Evolutionary conservation across 495 filamentous ascomycete species (phyloP), one percentile per base, ranked within the genome.

Genomic region (Xylaria flabelliformis): DNA sequence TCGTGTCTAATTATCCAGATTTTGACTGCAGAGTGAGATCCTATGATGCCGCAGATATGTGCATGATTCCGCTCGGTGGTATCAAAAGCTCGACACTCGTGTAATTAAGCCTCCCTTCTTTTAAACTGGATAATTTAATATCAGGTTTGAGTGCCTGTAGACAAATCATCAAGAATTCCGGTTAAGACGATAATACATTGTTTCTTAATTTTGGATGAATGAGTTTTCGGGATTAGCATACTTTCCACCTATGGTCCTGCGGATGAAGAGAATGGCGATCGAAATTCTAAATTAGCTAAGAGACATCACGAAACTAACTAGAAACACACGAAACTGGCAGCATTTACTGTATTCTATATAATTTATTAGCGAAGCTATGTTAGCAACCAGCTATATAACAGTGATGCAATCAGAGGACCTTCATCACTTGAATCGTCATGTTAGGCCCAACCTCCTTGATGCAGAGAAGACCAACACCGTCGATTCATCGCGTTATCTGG

Each of bases 341-440:
- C 4, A 36, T 10, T 39, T 61, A 61, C 32, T 21, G n/a, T 39
- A 39, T 39, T 39, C 21, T 29, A 44, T 64, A 64, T 39, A 42
- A 15, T 64, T 42, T 44, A 64, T 42, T 26, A 64, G 12, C 4
- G 5, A 44, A 8, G 39, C 21, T 10, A 17, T 44, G 4, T 63
- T 44, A 64, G n/a, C 12, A 44, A 64, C 36, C 44, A 44, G 61
- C 61, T 64, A 64, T 19, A 39, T 4, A 29, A 64, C 34, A 44
- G n/a, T 44, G 21, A 15, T 10, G 21, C 3, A 15, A 17, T 29
- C 21, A 64, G 32, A 42, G 24, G 8, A 44, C 21, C 4, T 12
- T 44, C 39, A 13, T 64, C 61, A 0, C 42, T 63, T 36, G n/a
- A 8, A 26, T n/a, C n/a, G 41, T 42, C 59, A 15, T 19, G 21